Evolutionary conservation across 2,329 filamentous ascomycete species (phyloP).

Genomic region (Ploettnerulaceae sp.): DNA sequence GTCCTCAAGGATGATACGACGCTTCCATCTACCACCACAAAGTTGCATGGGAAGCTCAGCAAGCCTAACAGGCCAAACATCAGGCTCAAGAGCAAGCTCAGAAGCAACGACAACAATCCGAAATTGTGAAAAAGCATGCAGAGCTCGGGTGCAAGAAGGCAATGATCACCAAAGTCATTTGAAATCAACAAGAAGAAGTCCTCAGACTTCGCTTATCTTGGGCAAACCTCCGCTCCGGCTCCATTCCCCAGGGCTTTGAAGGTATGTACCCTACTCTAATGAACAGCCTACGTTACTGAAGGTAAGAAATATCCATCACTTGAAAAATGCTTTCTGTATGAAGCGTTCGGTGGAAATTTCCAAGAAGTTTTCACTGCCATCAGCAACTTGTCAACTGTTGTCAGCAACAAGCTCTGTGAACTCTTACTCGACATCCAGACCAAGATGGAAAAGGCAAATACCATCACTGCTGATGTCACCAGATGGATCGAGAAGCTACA

Average conservation of each 20-base stretch:
- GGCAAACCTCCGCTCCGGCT: neutral
- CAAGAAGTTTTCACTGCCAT: constrained; percentile 2
- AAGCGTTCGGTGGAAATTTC: constrained; percentile 3
- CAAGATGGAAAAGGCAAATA: constrained; percentile 3
- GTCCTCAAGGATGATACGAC: constrained; percentile 3
- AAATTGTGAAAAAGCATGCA: neutral
- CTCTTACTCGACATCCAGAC: neutral
- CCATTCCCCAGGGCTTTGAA: constrained; percentile 6
- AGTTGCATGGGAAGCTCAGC: constrained; percentile 4
- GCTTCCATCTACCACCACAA: neutral
- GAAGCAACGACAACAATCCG: neutral
- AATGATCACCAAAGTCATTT: neutral
- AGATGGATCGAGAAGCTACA: neutral
- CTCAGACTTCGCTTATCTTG: neutral
- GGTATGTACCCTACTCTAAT: neutral
- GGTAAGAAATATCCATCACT: no score
- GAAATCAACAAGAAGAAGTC: neutral
- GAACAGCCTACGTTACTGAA: no score
- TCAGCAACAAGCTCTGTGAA: constrained; percentile 1
- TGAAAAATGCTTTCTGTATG: no score
- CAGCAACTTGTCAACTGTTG: no score
- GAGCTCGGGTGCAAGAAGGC: constrained; percentile 1
- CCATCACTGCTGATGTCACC: neutral
- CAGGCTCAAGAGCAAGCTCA: no score
- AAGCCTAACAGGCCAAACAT: constrained; percentile 4